Base-by-base conservation (phyloP, 306 rosid genomes). In the Citrullus amarus region DNA sequence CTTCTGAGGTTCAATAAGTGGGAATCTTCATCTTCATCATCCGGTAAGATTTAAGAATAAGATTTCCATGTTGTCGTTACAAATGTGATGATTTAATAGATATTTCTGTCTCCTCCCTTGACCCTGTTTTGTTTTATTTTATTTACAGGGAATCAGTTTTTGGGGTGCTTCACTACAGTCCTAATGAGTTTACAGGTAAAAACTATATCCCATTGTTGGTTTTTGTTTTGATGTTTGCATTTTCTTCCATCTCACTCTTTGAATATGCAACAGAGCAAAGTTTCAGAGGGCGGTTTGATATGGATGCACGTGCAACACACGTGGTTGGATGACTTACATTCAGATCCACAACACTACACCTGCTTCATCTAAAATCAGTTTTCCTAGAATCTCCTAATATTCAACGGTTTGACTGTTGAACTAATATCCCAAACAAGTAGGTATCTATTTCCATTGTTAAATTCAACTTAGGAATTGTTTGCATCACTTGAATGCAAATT, bases 271-370 rank as follows among this genome's bases (percentile, higher is more conserved):
- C 86, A 90, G 93, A 86, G 34, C 20, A 91, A 86, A 63, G 76
- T 30, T 13, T 86, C 87, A 10, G 50, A 86, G 78, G 82, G 81
- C 53, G 83, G 82, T 46, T 86, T 77, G 75, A 75, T 74, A 22
- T 93, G 96, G 96, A 61, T 86, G 83, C 92, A 93, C 80, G 18
- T 89, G 69, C 95, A 91, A 82, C 98, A 93, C 83, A 88, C 92
- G 55, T 86, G 93, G 95, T 82, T 84, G 84, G 93, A 84, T 68
- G 88, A 83, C 74, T 80, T 79, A 28, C 38, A 28, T 57, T 22
- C 32, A 57, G 62, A 70, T 10, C 81, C 61, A 83, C 83, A 81
- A 10, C 76, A 84, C 6, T 46, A 41, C 5, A 14, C 78, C 55
- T 89, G 93, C 89, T 65, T 88, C 48, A 79, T 86, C 61, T 92